phyloP scores from a whole-genome alignment of 176 grass and related monocot genomes.

The Eleusine coracana region DNA sequence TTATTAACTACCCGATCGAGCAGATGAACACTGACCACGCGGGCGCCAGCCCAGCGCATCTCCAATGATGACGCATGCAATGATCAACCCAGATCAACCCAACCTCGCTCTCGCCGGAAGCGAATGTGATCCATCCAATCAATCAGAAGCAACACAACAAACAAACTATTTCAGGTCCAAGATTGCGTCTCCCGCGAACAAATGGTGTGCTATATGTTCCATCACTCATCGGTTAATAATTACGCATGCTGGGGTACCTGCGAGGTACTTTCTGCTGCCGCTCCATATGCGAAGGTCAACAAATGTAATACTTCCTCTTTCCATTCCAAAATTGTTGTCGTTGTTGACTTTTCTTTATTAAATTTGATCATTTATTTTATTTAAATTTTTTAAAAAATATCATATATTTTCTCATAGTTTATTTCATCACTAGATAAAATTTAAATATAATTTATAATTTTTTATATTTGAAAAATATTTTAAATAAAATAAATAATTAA shows the following conservation, averaged over 20 bases:
- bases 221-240: not conserved
- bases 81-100: not conserved
- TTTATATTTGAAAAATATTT: no score
- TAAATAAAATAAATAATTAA: no score
- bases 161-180: conserved; percentile 34
- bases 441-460: no score
- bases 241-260: not conserved
- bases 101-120: not conserved
- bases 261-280: conserved; percentile 12
- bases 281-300: not conserved
- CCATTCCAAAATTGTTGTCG: no score
- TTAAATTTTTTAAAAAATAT: no score
- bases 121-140: not conserved
- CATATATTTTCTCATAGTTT: no score
- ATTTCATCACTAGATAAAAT: no score
- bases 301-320: no score
- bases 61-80: not conserved
- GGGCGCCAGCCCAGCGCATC: not conserved
- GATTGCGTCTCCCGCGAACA: conserved; percentile 29
- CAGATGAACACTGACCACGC: no score
- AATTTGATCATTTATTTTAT: no score
- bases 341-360: no score
- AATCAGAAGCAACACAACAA: not conserved
- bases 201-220: not conserved
- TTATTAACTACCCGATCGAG: no score